phyloP scores from a whole-genome alignment of 2,329 filamentous ascomycete species.

The Cladophialophora chaetospira region DNA sequence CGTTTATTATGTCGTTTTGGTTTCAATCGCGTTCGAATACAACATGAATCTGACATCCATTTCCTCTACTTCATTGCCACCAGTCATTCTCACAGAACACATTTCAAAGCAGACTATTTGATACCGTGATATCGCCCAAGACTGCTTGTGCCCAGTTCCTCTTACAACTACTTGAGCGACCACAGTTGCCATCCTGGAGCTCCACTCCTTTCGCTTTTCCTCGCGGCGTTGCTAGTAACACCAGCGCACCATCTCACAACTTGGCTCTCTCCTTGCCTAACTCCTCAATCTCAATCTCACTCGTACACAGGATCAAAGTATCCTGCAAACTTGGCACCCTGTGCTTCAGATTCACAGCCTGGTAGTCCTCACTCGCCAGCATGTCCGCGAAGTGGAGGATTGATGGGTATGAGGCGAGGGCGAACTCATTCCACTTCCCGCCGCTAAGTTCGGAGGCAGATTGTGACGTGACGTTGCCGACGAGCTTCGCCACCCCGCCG shows the following conservation, averaged over 20 bases:
- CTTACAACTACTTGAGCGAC: too few relatives aligned
- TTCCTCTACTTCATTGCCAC: background rate
- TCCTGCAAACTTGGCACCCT: constrained; percentile 54
- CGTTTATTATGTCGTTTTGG: too few relatives aligned
- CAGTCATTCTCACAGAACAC: background rate
- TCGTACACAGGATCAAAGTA: constrained; percentile 58
- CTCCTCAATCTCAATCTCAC: constrained; percentile 48
- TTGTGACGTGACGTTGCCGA: constrained; percentile 56
- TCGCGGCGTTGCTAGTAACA: background rate
- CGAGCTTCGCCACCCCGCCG: constrained; percentile 63
- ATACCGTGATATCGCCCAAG: too few relatives aligned
- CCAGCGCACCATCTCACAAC: constrained; percentile 12
- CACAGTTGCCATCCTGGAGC: too few relatives aligned
- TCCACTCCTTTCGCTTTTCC: background rate
- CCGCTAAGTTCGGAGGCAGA: constrained; percentile 31
- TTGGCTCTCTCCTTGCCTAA: constrained; percentile 26
- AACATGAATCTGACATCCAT: background rate
- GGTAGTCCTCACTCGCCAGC: constrained; percentile 60
- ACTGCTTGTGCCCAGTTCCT: too few relatives aligned
- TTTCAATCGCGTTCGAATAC: too few relatives aligned
- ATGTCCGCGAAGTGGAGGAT: constrained; percentile 65
- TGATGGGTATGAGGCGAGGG: constrained; percentile 65
- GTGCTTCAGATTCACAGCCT: constrained; percentile 57
- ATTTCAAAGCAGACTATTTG: background rate
- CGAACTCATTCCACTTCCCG: constrained; percentile 63